These are phyloP conservation scores for Orbilia oligospora DNA, from an alignment of 2,329 filamentous ascomycete species.

Conservation along the genomic window DNA sequence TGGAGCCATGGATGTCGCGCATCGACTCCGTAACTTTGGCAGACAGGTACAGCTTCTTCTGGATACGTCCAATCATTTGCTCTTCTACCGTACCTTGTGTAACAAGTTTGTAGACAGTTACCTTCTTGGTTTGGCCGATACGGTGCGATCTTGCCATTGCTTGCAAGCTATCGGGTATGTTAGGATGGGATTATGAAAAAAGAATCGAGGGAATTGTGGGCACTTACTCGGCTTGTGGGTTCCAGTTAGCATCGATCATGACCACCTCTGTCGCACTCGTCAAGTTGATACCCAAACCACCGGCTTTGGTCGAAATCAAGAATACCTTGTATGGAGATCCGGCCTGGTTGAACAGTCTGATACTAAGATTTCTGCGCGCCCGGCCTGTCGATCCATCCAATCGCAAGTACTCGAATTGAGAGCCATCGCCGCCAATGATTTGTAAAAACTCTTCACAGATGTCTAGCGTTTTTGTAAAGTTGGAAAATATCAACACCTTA, in stretches of 20 bases:
- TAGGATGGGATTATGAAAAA: slow-evolving; percentile 69
- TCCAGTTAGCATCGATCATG: slow-evolving; percentile 70
- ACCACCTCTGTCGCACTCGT: slow-evolving; percentile 72
- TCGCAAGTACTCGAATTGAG: slow-evolving; percentile 69
- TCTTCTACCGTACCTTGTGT: slow-evolving; percentile 74
- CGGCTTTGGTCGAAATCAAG: slow-evolving; percentile 72
- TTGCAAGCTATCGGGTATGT: slow-evolving; percentile 69
- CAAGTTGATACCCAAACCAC: slow-evolving; percentile 73
- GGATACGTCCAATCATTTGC: slow-evolving; percentile 73
- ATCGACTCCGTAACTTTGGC: slow-evolving; percentile 75
- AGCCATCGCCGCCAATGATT: slow-evolving; percentile 68
- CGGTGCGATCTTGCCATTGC: slow-evolving; percentile 72
- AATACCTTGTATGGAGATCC: slow-evolving; percentile 70
- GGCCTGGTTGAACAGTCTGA: slow-evolving; percentile 71
- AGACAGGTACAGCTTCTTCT: slow-evolving; percentile 75
- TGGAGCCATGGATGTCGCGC: slow-evolving; percentile 70
- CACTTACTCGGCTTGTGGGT: slow-evolving; percentile 63
- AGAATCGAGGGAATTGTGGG: too few relatives aligned
- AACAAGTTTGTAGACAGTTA: slow-evolving; percentile 73
- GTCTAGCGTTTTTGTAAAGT: slow-evolving; percentile 71
- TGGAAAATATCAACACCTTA: slow-evolving; percentile 74
- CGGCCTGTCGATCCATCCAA: slow-evolving; percentile 71
- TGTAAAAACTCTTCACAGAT: slow-evolving; percentile 71
- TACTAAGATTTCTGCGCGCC: slow-evolving; percentile 71
- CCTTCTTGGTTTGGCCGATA: slow-evolving; percentile 72